Evolutionary conservation across 106 monocot genomes (phyloP).

Genomic region (Alisma plantagoaquatica): DNA sequence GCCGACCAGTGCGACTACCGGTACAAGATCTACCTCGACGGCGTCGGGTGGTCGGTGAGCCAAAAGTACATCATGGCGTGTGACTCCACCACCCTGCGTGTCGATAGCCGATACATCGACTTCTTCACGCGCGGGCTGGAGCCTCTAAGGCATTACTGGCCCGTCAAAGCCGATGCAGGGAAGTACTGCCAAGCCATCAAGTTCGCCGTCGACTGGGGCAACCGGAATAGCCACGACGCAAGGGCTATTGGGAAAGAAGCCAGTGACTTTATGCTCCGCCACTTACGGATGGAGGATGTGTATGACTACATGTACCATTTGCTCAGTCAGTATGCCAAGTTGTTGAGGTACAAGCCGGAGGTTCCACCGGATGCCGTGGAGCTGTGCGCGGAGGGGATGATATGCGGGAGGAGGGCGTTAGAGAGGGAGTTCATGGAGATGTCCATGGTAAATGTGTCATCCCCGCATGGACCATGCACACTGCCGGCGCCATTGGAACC

Average conservation of each 20-base stretch:
- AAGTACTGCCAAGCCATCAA: constrained; percentile 29
- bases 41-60: too few relatives aligned
- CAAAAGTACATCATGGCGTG: too few relatives aligned
- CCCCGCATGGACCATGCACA: background rate
- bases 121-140: too few relatives aligned
- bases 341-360: background rate
- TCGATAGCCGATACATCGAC: constrained; percentile 42
- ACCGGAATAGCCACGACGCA: background rate
- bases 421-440: constrained; percentile 5
- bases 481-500: background rate
- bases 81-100: too few relatives aligned
- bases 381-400: background rate
- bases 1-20: constrained; percentile 16
- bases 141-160: constrained; percentile 74
- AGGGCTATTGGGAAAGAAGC: background rate
- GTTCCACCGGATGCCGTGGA: background rate
- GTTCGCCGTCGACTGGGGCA: background rate
- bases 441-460: constrained; percentile 1
- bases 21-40: too few relatives aligned
- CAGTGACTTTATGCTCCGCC: background rate
- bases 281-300: constrained; percentile 1
- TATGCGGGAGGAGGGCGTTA: background rate
- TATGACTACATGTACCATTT: constrained; percentile 7
- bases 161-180: constrained; percentile 23
- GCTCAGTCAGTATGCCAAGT: background rate